Conservation (phyloP, 768 basidiomycete species). For the Lentinula lateritia region DNA sequence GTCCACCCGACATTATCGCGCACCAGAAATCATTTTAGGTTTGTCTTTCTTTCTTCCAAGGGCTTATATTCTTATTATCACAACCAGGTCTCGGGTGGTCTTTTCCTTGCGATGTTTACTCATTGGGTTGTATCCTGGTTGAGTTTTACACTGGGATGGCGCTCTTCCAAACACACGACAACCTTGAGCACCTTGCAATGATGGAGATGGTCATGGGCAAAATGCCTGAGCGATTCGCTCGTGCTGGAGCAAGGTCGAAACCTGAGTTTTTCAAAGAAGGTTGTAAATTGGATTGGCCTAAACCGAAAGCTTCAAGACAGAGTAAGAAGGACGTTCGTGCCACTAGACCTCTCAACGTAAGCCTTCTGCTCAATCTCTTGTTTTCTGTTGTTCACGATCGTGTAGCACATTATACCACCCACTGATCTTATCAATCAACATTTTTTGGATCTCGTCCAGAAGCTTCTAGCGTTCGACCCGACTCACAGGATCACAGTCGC, state of each 20-base stretch:
- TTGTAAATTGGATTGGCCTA: conserved; percentile 86
- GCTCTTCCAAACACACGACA: conserved; percentile 99
- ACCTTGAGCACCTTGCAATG: conserved; percentile 98
- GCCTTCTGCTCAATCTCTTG: conserved; percentile 17
- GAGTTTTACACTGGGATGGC: conserved; percentile 98
- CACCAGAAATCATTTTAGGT: conserved; percentile 99
- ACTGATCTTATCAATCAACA: conserved; percentile 68
- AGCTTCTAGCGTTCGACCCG: conserved; percentile 87
- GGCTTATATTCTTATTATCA: conserved; percentile 8
- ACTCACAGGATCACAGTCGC: conserved; percentile 81
- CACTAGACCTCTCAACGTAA: conserved; percentile 71
- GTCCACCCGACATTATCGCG: conserved; percentile 96
- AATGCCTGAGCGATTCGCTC: conserved; percentile 85
- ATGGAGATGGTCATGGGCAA: conserved; percentile 99
- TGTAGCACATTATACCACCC: conserved; percentile 80
- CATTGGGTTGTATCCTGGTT: conserved; percentile 96
- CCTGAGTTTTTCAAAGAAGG: conserved; percentile 93
- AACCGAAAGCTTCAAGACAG: conserved; percentile 79
- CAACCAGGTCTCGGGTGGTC: conserved; percentile 92
- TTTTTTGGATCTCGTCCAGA: conserved; percentile 85
- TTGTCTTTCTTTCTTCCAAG: conserved; percentile 16
- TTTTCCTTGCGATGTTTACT: conserved; percentile 97
- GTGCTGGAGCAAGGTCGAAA: conserved; percentile 71
- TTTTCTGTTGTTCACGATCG: conserved; percentile 8
- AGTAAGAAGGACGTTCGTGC: conserved; percentile 92